phyloP scores from a whole-genome alignment of 371 early-diverging fungal species.

The Rhizopus delemar region DNA sequence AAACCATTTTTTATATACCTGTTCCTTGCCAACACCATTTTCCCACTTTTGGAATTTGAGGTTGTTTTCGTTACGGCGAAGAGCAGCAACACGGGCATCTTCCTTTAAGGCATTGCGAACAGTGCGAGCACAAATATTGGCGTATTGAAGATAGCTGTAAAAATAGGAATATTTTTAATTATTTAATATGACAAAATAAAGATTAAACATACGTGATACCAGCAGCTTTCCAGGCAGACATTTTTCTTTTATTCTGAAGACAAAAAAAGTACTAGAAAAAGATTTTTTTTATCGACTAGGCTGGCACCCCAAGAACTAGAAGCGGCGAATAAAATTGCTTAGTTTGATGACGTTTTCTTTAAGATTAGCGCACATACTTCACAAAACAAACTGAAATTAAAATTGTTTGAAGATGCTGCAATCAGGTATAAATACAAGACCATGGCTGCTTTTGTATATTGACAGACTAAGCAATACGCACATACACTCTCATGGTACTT shows the following conservation, averaged over 20 bases:
- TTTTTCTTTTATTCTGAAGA: conserved; percentile 14
- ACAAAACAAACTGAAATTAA: no score
- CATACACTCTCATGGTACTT: no score
- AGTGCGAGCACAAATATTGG: conserved; percentile 82
- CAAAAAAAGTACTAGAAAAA: neutral
- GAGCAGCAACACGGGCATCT: conserved; percentile 67
- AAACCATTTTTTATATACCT: conserved; percentile 37
- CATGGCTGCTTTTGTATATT: no score
- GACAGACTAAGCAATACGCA: no score
- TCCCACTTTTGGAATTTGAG: conserved; percentile 83
- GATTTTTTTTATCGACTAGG: conserved; percentile 3
- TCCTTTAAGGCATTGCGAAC: conserved; percentile 85
- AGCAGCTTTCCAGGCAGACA: conserved; percentile 70
- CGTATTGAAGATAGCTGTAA: conserved; percentile 84
- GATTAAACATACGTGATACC: conserved; percentile 53
- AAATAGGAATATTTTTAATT: conserved; percentile 1
- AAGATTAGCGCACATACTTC: no score
- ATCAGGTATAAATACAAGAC: no score
- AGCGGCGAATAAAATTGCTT: conserved; percentile 1
- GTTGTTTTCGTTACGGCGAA: conserved; percentile 75
- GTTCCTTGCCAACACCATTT: conserved; percentile 73
- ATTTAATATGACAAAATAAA: neutral
- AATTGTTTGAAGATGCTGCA: no score
- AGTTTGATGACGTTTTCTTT: conserved; percentile 6
- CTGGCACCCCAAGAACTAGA: neutral